Evolutionary conservation across 1,139 yeast species (phyloP).

Genomic region (Nakaseomyces delphensis): DNA sequence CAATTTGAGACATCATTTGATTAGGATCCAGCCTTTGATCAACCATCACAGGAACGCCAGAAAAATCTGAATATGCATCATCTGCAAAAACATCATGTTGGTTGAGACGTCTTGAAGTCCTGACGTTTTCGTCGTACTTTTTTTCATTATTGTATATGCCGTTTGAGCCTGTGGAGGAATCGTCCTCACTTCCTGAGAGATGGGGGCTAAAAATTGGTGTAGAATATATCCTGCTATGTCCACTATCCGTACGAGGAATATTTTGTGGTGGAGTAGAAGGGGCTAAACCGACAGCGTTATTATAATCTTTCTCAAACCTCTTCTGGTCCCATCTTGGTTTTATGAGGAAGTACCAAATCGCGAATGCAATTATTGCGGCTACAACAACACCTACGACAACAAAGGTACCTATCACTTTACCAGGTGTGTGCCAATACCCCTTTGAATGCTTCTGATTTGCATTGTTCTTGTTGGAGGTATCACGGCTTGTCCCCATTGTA

Average conservation of each 20-base stretch:
- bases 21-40: constrained; percentile 66
- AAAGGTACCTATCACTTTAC: constrained; percentile 36
- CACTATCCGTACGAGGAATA: constrained; percentile 6
- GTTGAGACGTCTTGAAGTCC: constrained; percentile 8
- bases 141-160: constrained; percentile 22
- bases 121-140: constrained; percentile 8
- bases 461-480: constrained; percentile 6
- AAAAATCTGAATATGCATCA: constrained; percentile 5
- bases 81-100: constrained; percentile 5
- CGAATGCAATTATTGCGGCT: constrained; percentile 21
- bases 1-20: constrained; percentile 45
- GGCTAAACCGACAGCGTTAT: constrained; percentile 16
- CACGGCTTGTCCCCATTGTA: constrained; percentile 2
- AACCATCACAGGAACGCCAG: constrained; percentile 38
- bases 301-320: constrained; percentile 27
- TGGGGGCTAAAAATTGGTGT: constrained; percentile 9
- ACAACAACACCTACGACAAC: constrained; percentile 33
- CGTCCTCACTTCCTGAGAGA: constrained; percentile 11
- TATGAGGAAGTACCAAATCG: constrained; percentile 13
- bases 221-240: constrained; percentile 7
- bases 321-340: constrained; percentile 16
- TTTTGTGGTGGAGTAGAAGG: constrained; percentile 10
- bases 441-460: constrained; percentile 6
- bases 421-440: constrained; percentile 33
- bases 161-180: constrained; percentile 14